Base-by-base conservation (phyloP, 2,329 filamentous ascomycete genomes). In the Bipolaris gigantea region DNA sequence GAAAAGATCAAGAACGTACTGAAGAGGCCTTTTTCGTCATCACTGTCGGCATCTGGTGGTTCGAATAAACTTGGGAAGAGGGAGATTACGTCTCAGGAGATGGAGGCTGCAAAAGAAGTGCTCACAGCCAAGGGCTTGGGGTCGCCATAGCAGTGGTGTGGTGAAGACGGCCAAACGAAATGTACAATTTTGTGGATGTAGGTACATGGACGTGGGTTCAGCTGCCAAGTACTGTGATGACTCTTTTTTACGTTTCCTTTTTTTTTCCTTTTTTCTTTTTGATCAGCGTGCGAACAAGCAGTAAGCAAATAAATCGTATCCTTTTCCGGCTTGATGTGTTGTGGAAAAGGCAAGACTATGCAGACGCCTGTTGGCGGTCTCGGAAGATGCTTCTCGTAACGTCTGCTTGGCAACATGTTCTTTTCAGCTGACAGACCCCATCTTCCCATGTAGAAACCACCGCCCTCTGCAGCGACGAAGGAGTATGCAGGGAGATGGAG, bases 91-190 rank as follows among this genome's bases (percentile, higher is more conserved):
- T 46, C 46, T 23, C 45, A 50, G 2, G 53, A 55, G 33, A 47
- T 55, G 49, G 43, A 49, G 16, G 53, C 53, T 48, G 53, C 53
- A 9, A 52, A 55, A 30, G 53, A 55, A 21, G 53, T 55, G 18
- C 53, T 55, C 15, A 34, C 19, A 6, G 43, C 49, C 9, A 55
- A 52, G 43, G 25, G 52, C 3, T 38, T 55, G 13, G 52, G 47
- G 33, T 52, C 48, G 33, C 30, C 48, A 19, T 55, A 50, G 34
- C 7, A 11, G 16, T 21, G n/a, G 27, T 7, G 23, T 15, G 19
- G 27, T 30, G 27, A 30, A 30, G 15, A 13, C 5, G 2, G n/a
- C 6, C 11, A 30, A 2, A 11, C 27, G 27, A 30, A 10, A 30
- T 30, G 27, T 10, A 30, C 10, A 11, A 30, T 30, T 30, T 11